These are phyloP conservation scores for Fonsecaea nubica DNA, from an alignment of 2,329 filamentous ascomycete genomes.

Conservation along the genomic window DNA sequence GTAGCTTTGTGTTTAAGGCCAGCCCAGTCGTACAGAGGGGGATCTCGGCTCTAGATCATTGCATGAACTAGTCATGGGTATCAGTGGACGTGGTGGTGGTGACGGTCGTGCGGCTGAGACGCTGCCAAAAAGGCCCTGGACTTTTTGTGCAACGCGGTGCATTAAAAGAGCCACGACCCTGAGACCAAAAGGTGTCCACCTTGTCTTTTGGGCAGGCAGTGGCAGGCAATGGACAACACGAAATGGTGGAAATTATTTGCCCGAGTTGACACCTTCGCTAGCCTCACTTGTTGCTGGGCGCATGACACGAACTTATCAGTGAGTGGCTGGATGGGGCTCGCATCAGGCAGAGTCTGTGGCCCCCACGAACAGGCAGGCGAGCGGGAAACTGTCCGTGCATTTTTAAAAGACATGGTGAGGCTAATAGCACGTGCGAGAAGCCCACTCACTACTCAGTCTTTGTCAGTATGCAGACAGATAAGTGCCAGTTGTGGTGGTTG, in stretches of 20 bases:
- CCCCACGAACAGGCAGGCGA: not conserved
- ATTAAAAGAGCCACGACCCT: not conserved
- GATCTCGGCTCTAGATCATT: not conserved
- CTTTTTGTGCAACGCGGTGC: not conserved
- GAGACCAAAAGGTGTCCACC: not conserved
- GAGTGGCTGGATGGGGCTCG: not conserved
- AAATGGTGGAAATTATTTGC: too few relatives aligned
- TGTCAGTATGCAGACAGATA: too few relatives aligned
- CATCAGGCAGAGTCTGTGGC: not conserved
- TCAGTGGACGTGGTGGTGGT: too few relatives aligned
- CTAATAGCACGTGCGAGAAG: too few relatives aligned
- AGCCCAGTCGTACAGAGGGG: not conserved
- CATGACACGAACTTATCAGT: not conserved
- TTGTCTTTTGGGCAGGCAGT: not conserved
- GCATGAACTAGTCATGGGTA: not conserved
- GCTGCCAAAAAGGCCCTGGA: conserved; percentile 1
- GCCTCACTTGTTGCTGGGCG: not conserved
- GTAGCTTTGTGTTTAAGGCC: not conserved
- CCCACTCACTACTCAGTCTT: too few relatives aligned
- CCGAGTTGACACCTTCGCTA: not conserved
- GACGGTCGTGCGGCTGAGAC: not conserved
- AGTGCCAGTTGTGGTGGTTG: not conserved
- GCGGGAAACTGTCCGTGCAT: not conserved
- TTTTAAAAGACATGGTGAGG: too few relatives aligned
- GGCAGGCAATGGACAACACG: too few relatives aligned